Percentiles rank a stretch among this genome's conserved stretches.
These are phyloP conservation scores for Vachellia pachyceras DNA, from an alignment of 306 rosid species.

Conservation along the genomic window DNA sequence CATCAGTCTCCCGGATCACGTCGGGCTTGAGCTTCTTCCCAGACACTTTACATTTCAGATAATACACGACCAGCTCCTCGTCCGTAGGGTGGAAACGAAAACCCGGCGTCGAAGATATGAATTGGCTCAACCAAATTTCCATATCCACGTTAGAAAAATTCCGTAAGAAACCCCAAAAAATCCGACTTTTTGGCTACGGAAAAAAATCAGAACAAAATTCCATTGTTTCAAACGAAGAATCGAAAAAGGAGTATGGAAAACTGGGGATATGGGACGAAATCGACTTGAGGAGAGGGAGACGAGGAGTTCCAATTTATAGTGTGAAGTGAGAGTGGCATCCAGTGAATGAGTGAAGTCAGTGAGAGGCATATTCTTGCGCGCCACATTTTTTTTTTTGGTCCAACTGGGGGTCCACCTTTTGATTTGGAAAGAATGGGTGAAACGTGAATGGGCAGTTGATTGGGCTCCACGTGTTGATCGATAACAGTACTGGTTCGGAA, in stretches of 20 bases:
- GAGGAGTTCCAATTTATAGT: neutral
- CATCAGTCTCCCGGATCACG: constrained; percentile 60
- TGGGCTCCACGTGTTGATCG: too few relatives aligned
- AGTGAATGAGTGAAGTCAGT: too few relatives aligned
- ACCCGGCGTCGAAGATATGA: constrained; percentile 58
- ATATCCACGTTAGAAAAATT: constrained; percentile 34
- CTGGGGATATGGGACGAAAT: neutral
- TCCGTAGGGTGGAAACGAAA: constrained; percentile 77
- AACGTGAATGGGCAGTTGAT: too few relatives aligned
- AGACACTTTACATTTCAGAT: constrained; percentile 67
- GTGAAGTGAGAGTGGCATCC: too few relatives aligned
- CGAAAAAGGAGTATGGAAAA: neutral
- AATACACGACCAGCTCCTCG: constrained; percentile 61
- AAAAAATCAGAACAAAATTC: neutral
- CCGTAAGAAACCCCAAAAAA: neutral
- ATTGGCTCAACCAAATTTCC: constrained; percentile 39
- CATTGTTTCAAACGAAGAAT: neutral
- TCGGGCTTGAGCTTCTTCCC: constrained; percentile 47
- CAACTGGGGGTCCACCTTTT: too few relatives aligned
- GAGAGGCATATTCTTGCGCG: too few relatives aligned
- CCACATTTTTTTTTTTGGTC: too few relatives aligned
- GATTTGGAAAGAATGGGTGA: too few relatives aligned
- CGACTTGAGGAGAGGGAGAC: neutral
- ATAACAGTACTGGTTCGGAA: neutral
- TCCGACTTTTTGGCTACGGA: neutral